These are phyloP conservation scores for Trichoderma sp. DNA, from an alignment of 2,329 filamentous ascomycete species.

Conservation along the genomic window DNA sequence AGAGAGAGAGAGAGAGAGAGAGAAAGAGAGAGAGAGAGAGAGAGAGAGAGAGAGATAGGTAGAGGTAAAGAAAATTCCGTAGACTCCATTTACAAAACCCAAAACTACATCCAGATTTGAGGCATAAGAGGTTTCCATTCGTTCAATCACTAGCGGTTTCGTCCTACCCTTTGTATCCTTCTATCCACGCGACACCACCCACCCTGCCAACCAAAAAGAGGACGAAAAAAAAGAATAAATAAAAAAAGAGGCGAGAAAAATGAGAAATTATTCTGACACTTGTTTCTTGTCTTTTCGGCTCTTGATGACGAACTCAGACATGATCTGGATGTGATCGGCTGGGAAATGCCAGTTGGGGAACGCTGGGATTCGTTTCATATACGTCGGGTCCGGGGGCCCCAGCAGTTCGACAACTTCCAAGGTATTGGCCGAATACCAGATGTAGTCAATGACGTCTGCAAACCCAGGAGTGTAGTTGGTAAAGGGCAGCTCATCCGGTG, in stretches of 20 bases:
- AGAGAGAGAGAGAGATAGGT: background rate
- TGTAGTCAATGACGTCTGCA: conserved; percentile 88
- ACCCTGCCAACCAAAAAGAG: conserved; percentile 31
- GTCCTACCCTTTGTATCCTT: conserved; percentile 19
- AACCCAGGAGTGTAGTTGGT: conserved; percentile 98
- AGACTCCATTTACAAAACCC: conserved; percentile 39
- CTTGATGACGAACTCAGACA: conserved; percentile 88
- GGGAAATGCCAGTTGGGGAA: conserved; percentile 96
- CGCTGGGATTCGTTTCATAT: conserved; percentile 80
- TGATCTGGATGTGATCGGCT: conserved; percentile 84
- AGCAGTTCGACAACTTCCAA: conserved; percentile 80
- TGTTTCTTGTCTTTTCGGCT: conserved; percentile 77
- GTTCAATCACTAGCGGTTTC: conserved; percentile 18
- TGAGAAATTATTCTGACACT: conserved; percentile 48
- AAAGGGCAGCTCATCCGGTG: conserved; percentile 80
- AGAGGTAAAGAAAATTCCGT: conserved; percentile 26
- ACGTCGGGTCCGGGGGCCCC: conserved; percentile 80
- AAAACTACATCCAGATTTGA: conserved; percentile 41
- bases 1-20: background rate
- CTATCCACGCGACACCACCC: conserved; percentile 31
- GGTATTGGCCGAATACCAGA: conserved; percentile 93
- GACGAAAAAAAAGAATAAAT: background rate
- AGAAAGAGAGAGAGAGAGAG: background rate
- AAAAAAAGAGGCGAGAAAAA: background rate
- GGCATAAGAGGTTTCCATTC: conserved; percentile 20